phyloP scores from a whole-genome alignment of 83 land plant genomes.

The Thuja plicata region DNA sequence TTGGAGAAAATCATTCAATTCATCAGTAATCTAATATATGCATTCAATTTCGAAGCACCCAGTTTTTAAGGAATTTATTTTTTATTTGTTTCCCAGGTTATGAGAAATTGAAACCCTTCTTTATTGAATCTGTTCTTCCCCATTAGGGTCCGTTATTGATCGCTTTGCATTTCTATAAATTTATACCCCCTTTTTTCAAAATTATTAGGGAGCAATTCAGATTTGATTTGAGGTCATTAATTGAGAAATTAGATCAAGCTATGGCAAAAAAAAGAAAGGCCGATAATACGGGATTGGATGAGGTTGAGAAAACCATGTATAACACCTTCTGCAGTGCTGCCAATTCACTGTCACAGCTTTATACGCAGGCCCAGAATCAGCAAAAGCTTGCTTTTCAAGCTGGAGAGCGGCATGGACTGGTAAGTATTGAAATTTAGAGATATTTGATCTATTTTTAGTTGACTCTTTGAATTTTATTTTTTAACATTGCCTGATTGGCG shows the following conservation, averaged over 20 bases:
- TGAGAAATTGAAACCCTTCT: background rate
- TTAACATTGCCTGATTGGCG: background rate
- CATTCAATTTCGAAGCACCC: background rate
- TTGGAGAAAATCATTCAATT: background rate
- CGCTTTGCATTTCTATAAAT: background rate
- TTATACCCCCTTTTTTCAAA: background rate
- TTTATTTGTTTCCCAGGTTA: background rate
- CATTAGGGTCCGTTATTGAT: background rate
- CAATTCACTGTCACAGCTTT: constrained; percentile 25
- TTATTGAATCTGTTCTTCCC: background rate
- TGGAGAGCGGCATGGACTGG: constrained; percentile 72
- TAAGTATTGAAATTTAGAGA: constrained; percentile 10
- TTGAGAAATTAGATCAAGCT: background rate
- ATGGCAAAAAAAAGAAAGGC: constrained; percentile 31
- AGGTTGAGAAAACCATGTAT: constrained; percentile 25
- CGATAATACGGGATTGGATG: constrained; percentile 13
- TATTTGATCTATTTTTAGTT: background rate
- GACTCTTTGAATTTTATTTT: background rate
- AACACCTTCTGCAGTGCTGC: constrained; percentile 20
- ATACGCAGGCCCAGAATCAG: constrained; percentile 54
- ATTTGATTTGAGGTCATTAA: background rate
- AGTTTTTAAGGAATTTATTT: background rate
- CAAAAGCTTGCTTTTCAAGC: constrained; percentile 76
- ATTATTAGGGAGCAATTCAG: background rate
- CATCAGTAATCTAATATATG: background rate